Base-by-base conservation (phyloP, 2,329 filamentous ascomycete genomes). In the Stagonosporopsis chrysanthemi region DNA sequence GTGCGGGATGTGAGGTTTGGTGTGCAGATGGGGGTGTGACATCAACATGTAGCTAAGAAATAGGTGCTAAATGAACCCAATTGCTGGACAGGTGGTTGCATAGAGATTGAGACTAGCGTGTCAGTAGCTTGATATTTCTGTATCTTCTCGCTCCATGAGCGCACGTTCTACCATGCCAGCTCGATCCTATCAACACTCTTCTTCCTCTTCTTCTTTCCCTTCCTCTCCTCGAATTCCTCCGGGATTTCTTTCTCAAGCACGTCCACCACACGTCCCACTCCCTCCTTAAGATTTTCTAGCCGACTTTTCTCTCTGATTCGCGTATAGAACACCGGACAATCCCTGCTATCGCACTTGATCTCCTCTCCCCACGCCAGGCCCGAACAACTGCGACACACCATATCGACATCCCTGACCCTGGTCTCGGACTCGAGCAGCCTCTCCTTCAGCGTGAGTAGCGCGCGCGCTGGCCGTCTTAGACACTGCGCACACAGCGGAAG, bases 271-370 rank as follows among this genome's bases (percentile, higher is more conserved):
- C 56, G 56, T 9, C 64, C 69, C 1, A 70, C 54, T 3, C 65
- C 65, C 6, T 67, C 67, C 44, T 44, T 70, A 48, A 73, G n/a
- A 1, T 55, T 63, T 7, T 38, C 51, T 41, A 75, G 39, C 40
- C 52, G 68, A 14, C 69, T 62, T n/a, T 55, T 58, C 47, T 90
- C 87, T 74, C 87, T 89, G 50, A 86, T 83, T 14, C 91, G 79
- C 29, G 88, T 88, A 77, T 96, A 98, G 66, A 96, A 98, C 0
- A 97, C 91, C 0, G 93, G 90, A 72, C 95, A 99, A 77, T 97
- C 94, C 73, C 90, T 87, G 74, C 90, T 96, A 71, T 97, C 92
- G 72, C 95, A 99, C 38, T 78, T 82, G n/a, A 97, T 88, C 31
- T 90, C 86, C 35, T 97, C 94, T 2, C 86, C 80, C 62, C 87